Conservation (phyloP, 805 yeast species). For the Komagataella populi region DNA sequence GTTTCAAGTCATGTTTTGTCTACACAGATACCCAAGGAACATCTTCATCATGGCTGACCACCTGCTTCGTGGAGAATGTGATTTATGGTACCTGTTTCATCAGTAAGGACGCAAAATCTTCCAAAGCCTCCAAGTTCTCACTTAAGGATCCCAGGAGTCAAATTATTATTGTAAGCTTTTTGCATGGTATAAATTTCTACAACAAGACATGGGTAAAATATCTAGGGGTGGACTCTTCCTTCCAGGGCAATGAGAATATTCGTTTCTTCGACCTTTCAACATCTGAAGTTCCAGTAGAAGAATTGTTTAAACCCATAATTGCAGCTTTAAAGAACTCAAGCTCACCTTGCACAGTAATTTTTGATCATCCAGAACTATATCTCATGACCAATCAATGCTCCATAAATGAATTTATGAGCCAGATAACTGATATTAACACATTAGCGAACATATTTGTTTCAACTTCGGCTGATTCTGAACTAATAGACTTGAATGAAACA, state of each 20-base stretch:
- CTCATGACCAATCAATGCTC: not conserved
- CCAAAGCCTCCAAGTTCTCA: not conserved
- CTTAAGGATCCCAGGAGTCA: conserved; percentile 12
- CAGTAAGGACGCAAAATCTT: conserved; percentile 10
- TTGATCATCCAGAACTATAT: not conserved
- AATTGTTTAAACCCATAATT: not conserved
- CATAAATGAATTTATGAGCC: not conserved
- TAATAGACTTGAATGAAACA: conserved; percentile 1
- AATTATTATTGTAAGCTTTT: conserved; percentile 22
- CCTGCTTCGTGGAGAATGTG: conserved; percentile 38
- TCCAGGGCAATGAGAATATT: conserved; percentile 8
- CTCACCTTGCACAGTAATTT: not conserved
- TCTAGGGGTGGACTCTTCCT: conserved; percentile 20
- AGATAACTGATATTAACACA: not conserved
- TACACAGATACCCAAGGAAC: conserved; percentile 36
- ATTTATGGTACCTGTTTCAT: conserved; percentile 30
- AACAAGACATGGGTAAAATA: conserved; percentile 19
- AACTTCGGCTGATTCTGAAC: not conserved
- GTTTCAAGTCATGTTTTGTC: conserved; percentile 8
- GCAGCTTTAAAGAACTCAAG: not conserved
- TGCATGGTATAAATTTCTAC: conserved; percentile 11
- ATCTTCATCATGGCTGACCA: conserved; percentile 49
- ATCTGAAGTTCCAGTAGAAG: not conserved
- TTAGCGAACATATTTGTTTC: not conserved
- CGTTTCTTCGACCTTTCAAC: not conserved